Evolutionary conservation across 225 moss, liverwort and hornwort species (phyloP).

Genomic region (Marchantia polymorpha): DNA sequence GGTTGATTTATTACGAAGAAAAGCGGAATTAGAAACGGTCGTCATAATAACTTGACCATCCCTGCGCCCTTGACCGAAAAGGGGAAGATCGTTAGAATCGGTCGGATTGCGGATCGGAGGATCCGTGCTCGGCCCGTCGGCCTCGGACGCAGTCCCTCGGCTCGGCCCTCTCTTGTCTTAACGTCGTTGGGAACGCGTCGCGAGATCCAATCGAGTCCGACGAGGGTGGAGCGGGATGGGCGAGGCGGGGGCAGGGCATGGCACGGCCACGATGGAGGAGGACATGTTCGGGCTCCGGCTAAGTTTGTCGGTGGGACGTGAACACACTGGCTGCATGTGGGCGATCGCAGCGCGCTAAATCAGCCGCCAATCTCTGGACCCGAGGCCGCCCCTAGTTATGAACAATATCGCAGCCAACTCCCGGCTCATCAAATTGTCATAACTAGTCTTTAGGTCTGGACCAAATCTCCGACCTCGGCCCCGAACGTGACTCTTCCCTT

Average conservation of each 20-base stretch:
- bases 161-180: background rate
- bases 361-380: background rate
- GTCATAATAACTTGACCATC: background rate
- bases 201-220: background rate
- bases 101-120: background rate
- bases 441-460: background rate
- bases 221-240: background rate
- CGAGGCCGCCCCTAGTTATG: constrained; percentile 1
- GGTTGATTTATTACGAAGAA: background rate
- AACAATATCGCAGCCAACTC: background rate
- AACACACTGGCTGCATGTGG: constrained; percentile 5
- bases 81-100: background rate
- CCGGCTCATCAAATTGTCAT: background rate
- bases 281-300: background rate
- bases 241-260: background rate
- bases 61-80: background rate
- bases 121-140: background rate
- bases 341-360: background rate
- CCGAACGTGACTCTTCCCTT: background rate
- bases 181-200: background rate
- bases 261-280: background rate
- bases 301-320: constrained; percentile 6
- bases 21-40: background rate
- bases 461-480: background rate
- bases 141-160: no score